A percentile compares a stretch with the other conserved stretches of the same genome.
These are phyloP conservation scores for Neurospora sp. DNA, from an alignment of 495 filamentous ascomycete genomes.

Conservation along the genomic window DNA sequence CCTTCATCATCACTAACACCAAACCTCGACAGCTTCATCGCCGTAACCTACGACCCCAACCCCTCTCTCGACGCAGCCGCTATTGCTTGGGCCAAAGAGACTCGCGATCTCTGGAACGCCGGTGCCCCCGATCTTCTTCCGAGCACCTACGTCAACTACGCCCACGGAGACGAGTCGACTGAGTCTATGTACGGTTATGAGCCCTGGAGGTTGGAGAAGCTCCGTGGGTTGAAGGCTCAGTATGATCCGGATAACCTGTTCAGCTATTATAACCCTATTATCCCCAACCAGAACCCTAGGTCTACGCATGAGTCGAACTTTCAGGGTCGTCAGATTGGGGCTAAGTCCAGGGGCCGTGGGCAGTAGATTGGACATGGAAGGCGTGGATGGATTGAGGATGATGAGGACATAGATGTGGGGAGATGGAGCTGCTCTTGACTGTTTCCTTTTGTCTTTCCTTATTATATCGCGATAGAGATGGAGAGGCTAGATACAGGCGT, in stretches of 20 bases:
- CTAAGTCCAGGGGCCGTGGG: not conserved
- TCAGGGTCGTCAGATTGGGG: not conserved
- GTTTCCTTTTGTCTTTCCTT: not conserved
- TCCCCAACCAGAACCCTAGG: not conserved
- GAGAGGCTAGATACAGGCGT: not conserved
- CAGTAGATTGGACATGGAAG: not conserved
- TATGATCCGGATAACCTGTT: slow-evolving; percentile 46
- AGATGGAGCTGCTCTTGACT: not conserved
- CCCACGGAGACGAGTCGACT: slow-evolving; percentile 26
- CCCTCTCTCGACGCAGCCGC: not conserved
- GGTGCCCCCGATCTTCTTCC: slow-evolving; percentile 12
- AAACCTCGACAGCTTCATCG: not conserved
- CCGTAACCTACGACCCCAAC: not conserved
- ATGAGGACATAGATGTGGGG: not conserved
- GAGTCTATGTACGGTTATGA: slow-evolving; percentile 30
- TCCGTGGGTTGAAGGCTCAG: slow-evolving; percentile 39
- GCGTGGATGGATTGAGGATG: not conserved
- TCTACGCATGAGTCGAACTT: not conserved
- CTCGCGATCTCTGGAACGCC: not conserved
- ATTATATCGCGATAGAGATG: not conserved
- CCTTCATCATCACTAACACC: not conserved
- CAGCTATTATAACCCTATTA: slow-evolving; percentile 39
- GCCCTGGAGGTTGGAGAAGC: slow-evolving; percentile 33
- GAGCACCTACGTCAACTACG: slow-evolving; percentile 24
- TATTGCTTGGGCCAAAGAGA: not conserved